Evolutionary conservation across 176 grass and related monocot genomes (phyloP).

Genomic region (Metroxylon sagu): DNA sequence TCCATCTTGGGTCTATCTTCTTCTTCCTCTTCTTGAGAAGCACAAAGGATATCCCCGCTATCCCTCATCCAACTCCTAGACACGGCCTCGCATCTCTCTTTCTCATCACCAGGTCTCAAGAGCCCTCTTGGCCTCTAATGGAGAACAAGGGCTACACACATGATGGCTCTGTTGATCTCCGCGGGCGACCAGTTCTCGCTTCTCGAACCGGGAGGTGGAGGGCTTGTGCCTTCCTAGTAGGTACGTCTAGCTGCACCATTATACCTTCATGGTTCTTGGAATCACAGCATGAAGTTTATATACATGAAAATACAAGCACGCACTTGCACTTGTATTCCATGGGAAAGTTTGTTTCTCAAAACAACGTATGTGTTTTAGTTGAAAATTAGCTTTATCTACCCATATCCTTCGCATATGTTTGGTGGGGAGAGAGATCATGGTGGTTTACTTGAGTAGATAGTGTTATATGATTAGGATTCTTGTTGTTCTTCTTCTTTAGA

Average conservation of each 20-base stretch:
- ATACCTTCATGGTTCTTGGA: no score
- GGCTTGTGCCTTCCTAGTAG: conserved; percentile 68
- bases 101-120: neutral
- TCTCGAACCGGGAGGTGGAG: conserved; percentile 56
- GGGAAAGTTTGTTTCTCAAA: no score
- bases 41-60: neutral
- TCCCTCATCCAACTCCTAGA: neutral
- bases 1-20: conserved; percentile 2
- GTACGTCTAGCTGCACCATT: conserved; percentile 17
- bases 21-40: neutral
- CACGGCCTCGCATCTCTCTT: neutral
- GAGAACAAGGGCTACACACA: conserved; percentile 39
- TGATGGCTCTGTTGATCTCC: conserved; percentile 67
- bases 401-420: no score
- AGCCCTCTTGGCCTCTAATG: conserved; percentile 5
- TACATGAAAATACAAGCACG: no score
- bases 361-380: no score
- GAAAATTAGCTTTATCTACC: no score
- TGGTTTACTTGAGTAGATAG: no score
- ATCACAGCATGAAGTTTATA: no score
- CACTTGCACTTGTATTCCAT: no score
- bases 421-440: no score
- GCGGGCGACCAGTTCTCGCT: conserved; percentile 38
- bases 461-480: no score
- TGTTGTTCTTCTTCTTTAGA: no score